Conservation (phyloP, 2,329 filamentous ascomycete genomes). For the Fusarium hostae region DNA sequence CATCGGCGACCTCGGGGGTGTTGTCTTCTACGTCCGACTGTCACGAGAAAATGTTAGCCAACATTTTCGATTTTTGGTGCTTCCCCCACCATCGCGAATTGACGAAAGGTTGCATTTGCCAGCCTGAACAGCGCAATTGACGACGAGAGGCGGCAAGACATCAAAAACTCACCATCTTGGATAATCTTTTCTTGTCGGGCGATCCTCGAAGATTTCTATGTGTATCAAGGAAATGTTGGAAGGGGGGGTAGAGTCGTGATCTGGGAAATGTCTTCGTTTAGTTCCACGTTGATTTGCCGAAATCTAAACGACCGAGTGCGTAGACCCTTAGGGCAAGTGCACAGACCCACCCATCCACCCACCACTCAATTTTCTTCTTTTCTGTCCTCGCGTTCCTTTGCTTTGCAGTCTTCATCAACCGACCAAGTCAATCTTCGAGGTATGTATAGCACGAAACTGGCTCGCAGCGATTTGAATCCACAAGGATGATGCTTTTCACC, state of each 20-base stretch:
- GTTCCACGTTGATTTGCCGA: slow-evolving; percentile 52
- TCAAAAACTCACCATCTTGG: slow-evolving; percentile 68
- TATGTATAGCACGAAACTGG: slow-evolving; percentile 56
- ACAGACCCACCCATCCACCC: slow-evolving; percentile 53
- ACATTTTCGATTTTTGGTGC: slow-evolving; percentile 2
- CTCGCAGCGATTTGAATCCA: slow-evolving; percentile 49
- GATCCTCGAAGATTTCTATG: slow-evolving; percentile 73
- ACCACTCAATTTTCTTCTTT: slow-evolving; percentile 42
- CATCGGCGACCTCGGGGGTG: slow-evolving; percentile 83
- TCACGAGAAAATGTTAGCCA: slow-evolving; percentile 38
- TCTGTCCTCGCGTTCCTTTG: slow-evolving; percentile 29
- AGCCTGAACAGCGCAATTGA: slow-evolving; percentile 32
- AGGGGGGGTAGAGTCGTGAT: slow-evolving; percentile 46
- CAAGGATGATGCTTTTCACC: slow-evolving; percentile 58
- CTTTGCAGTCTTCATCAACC: slow-evolving; percentile 44
- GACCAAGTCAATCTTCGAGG: slow-evolving; percentile 53
- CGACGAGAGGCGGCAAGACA: not conserved
- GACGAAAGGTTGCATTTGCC: slow-evolving; percentile 7
- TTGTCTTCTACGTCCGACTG: slow-evolving; percentile 99
- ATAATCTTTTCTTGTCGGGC: slow-evolving; percentile 66
- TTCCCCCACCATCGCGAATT: slow-evolving; percentile 24
- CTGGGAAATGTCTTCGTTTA: slow-evolving; percentile 47
- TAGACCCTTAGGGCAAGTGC: slow-evolving; percentile 56
- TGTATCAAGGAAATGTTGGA: slow-evolving; percentile 48
- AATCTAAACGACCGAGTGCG: slow-evolving; percentile 49